Conservation (phyloP, 2,329 filamentous ascomycete species). For the Sclerotinia spermophila region DNA sequence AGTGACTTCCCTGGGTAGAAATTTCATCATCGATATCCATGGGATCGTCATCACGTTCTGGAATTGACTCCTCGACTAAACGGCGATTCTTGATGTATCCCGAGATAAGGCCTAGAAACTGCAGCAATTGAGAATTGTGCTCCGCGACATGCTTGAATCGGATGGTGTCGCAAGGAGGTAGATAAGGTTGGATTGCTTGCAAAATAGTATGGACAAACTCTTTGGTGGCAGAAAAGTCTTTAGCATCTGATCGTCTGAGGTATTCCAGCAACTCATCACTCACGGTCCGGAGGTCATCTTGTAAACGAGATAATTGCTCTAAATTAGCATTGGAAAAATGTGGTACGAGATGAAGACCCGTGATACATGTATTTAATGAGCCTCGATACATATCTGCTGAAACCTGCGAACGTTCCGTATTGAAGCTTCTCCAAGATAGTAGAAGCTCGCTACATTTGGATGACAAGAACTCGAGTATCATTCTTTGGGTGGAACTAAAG, state of each 20-base stretch:
- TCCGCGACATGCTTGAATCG: conserved; percentile 24
- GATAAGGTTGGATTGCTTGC: conserved; percentile 33
- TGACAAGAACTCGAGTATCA: conserved; percentile 35
- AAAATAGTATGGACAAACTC: conserved; percentile 29
- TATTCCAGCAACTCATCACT: conserved; percentile 27
- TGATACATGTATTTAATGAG: conserved; percentile 32
- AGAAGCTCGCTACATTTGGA: conserved; percentile 33
- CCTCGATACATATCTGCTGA: conserved; percentile 34
- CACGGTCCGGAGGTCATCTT: conserved; percentile 23
- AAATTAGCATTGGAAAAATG: conserved; percentile 25
- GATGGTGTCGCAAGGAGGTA: conserved; percentile 28
- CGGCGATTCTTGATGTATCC: conserved; percentile 26
- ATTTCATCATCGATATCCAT: conserved; percentile 68
- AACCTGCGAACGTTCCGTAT: conserved; percentile 27
- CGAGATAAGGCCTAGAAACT: conserved; percentile 30
- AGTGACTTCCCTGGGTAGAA: conserved; percentile 55
- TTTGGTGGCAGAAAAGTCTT: conserved; percentile 20
- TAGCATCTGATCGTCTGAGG: conserved; percentile 23
- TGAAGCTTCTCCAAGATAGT: conserved; percentile 30
- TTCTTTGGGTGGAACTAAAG: conserved; percentile 31
- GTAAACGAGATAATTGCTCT: conserved; percentile 26
- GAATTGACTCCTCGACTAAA: background rate
- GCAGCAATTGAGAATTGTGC: conserved; percentile 27
- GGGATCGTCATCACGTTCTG: conserved; percentile 43
- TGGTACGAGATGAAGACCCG: conserved; percentile 29